phyloP scores from a whole-genome alignment of 2,329 filamentous ascomycete species.

The Sclerotinia nivalis region DNA sequence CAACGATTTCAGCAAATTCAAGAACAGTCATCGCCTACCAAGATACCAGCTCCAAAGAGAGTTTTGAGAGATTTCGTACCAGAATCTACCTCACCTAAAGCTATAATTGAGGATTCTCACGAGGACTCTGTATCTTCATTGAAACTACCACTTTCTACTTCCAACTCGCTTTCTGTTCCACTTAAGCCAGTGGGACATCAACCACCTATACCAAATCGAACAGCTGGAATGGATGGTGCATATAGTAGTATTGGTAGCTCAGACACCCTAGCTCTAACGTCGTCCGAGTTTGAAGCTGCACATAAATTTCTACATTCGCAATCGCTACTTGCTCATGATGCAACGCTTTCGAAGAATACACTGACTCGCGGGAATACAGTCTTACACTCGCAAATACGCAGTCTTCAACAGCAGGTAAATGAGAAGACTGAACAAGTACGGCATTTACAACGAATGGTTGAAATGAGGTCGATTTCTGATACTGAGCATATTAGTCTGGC shows the following conservation, averaged over 20 bases:
- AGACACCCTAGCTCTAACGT: background rate
- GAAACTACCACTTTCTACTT: background rate
- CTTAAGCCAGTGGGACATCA: background rate
- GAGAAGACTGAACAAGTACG: constrained; percentile 49
- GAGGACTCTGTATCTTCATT: constrained; percentile 6
- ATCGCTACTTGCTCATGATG: constrained; percentile 4
- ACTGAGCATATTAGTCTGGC: constrained; percentile 46
- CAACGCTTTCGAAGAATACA: constrained; percentile 2
- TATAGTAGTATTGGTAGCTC: constrained; percentile 19
- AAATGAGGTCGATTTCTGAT: constrained; percentile 45
- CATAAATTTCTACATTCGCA: constrained; percentile 12
- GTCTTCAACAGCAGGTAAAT: constrained; percentile 51
- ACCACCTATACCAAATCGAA: background rate
- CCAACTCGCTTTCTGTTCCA: constrained; percentile 9
- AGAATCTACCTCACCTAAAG: background rate
- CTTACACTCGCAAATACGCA: constrained; percentile 52
- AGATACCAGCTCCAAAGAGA: constrained; percentile 21
- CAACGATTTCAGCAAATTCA: constrained; percentile 15
- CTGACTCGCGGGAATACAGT: constrained; percentile 37
- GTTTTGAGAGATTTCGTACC: constrained; percentile 23
- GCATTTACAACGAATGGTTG: constrained; percentile 50
- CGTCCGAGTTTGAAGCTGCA: constrained; percentile 13
- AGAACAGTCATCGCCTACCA: constrained; percentile 32
- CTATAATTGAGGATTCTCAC: background rate
- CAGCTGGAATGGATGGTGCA: constrained; percentile 19